phyloP scores from a whole-genome alignment of 495 filamentous ascomycete species.

The Geoglossum glabrum region DNA sequence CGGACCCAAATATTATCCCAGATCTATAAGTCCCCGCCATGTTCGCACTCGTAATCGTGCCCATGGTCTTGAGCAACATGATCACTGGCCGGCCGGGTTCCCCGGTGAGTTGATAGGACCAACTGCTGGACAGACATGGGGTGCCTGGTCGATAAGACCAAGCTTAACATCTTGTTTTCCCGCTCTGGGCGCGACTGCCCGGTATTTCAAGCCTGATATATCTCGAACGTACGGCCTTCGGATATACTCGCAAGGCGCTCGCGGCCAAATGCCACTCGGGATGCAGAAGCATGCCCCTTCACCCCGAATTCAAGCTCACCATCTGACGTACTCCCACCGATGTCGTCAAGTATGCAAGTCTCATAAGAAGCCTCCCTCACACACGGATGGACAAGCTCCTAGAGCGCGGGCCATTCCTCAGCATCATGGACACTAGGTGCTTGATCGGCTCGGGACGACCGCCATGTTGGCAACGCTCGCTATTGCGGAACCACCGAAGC shows the following conservation, averaged over 20 bases:
- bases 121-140: not conserved
- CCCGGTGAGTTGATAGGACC: not conserved
- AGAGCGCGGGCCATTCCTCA: not conserved
- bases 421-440: not conserved
- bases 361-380: not conserved
- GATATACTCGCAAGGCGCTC: not conserved
- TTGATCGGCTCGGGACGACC: not conserved
- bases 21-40: not conserved
- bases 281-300: not conserved
- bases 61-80: not conserved
- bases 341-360: not conserved
- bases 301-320: not conserved
- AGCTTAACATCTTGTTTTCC: not conserved
- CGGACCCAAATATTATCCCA: not conserved
- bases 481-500: not conserved
- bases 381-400: not conserved
- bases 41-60: not conserved
- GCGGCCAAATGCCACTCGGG: not conserved
- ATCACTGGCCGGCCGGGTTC: not conserved
- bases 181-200: not conserved
- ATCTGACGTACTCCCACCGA: not conserved
- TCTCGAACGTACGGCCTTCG: not conserved
- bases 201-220: not conserved
- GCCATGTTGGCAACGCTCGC: not conserved
- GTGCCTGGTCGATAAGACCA: not conserved